Percentiles rank a stretch among this genome's conserved stretches.
Evolutionary conservation across 257 asterid species (phyloP).

Genomic region (Nicotiana knightiana): DNA sequence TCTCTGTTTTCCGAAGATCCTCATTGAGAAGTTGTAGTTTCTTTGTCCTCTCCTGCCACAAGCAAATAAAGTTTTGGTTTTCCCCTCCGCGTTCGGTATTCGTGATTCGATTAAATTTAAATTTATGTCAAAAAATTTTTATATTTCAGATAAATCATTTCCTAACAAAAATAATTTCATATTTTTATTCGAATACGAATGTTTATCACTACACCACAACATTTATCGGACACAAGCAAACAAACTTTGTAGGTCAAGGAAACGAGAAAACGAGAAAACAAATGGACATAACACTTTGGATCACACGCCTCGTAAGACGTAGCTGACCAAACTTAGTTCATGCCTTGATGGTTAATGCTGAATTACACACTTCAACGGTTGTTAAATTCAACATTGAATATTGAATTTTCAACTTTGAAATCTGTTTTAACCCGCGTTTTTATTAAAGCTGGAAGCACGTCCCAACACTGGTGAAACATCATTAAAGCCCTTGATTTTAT

Average conservation of each 20-base stretch:
- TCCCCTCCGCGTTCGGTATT: accelerated
- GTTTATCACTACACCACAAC: no score
- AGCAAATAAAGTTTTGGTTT: no score
- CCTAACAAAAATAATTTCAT: no score
- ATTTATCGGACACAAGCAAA: no score
- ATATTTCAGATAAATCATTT: no score
- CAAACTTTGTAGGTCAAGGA: no score
- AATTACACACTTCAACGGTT: not conserved
- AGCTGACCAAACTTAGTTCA: not conserved
- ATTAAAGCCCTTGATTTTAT: no score
- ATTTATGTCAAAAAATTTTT: accelerated
- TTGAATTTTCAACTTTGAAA: not conserved
- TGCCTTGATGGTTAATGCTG: no score
- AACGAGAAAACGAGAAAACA: not conserved
- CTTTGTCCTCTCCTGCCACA: no score
- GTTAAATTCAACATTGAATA: not conserved
- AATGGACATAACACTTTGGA: not conserved
- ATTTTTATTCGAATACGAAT: accelerated
- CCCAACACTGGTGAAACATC: not conserved
- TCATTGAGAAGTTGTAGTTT: no score
- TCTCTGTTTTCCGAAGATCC: no score
- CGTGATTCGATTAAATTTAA: accelerated
- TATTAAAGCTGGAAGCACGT: not conserved
- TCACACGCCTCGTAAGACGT: not conserved
- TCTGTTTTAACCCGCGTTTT: not conserved